Evolutionary conservation across 2,329 filamentous ascomycete genomes (phyloP), one percentile per base, ranked within the genome.

Genomic region (Paraconiothyrium brasiliense): DNA sequence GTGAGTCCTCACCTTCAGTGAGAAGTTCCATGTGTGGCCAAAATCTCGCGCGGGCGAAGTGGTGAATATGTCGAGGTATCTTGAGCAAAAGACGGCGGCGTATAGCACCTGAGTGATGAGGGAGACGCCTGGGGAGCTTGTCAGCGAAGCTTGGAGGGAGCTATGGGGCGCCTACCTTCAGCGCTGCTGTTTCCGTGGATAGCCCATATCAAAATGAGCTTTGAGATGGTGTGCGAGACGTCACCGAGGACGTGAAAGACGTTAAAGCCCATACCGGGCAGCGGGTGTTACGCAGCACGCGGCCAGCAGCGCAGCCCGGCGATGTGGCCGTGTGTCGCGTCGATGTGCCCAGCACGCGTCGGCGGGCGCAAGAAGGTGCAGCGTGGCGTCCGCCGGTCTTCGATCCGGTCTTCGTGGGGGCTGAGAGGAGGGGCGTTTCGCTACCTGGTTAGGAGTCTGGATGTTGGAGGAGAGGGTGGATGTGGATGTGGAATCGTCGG

Each of bases 31-130:
- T 61, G 63, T 70, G 48, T 76, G 75, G 67, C 70, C 69, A 50
- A 67, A 74, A 64, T 79, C 74, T 8, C 58, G 65, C 8, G 68
- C 73, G 1, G 69, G 66, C 24, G 87, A 84, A 0, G 68, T 67
- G 8, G 66, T 73, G 76, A 96, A 92, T 67, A 97, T 83, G 76
- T 97, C 92, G 66, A 94, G 87, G 80, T 98, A 98, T 63, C 94
- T 89, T 4, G 92, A 90, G 73, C 89, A 84, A 81, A 97, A 98
- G 60, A 98, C 94, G 65, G 90, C 78, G 58, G 90, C 88, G 81
- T 98, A 98, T 67, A 97, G 88, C 59, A 89, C 85, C 80, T 98
- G 94, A 1, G 92, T 97, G 72, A 98, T 92, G 75, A 97, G 89
- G 27, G 93, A 97, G 63, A 97, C 91, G 62, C 94, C 91, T 92